These are phyloP conservation scores for Plasmodium blacklocki DNA, from an alignment of 169 alveolate genomes.

Conservation along the genomic window DNA sequence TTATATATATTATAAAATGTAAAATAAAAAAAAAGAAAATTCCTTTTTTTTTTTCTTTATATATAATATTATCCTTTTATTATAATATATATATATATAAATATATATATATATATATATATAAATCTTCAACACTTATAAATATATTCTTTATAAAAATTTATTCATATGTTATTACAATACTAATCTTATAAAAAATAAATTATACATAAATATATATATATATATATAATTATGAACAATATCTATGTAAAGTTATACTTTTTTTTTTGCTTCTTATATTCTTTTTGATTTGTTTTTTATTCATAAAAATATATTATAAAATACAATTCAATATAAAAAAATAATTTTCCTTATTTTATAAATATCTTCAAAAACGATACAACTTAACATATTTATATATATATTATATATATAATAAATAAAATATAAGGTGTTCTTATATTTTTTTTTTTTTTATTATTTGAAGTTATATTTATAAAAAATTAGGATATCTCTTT, in stretches of 20 bases:
- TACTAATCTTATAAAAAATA: not conserved
- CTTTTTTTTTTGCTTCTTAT: too few species aligned
- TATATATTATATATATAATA: constrained; percentile 13
- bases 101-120: constrained; percentile 6
- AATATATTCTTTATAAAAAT: not conserved
- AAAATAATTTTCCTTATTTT: constrained; percentile 29
- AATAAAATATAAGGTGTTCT: constrained; percentile 7
- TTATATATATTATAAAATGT: constrained; percentile 7
- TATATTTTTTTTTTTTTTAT: not conserved
- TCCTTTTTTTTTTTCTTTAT: too few species aligned
- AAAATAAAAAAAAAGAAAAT: constrained; percentile 14
- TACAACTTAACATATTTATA: constrained; percentile 47
- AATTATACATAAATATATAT: constrained; percentile 3
- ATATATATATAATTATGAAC: constrained; percentile 16
- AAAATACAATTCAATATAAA: constrained; percentile 22
- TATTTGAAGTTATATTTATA: not conserved
- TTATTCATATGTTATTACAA: too few species aligned
- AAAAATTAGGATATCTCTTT: not conserved
- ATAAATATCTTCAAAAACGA: constrained; percentile 67
- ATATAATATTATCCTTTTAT: too few species aligned
- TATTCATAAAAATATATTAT: not conserved
- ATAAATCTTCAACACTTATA: constrained; percentile 10
- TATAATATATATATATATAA: constrained; percentile 13
- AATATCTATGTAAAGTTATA: too few species aligned
- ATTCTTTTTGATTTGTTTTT: too few species aligned